Percentiles rank a stretch among this genome's conserved stretches.
phyloP scores from a whole-genome alignment of 2,329 filamentous ascomycete species.

The Alternaria sp. region DNA sequence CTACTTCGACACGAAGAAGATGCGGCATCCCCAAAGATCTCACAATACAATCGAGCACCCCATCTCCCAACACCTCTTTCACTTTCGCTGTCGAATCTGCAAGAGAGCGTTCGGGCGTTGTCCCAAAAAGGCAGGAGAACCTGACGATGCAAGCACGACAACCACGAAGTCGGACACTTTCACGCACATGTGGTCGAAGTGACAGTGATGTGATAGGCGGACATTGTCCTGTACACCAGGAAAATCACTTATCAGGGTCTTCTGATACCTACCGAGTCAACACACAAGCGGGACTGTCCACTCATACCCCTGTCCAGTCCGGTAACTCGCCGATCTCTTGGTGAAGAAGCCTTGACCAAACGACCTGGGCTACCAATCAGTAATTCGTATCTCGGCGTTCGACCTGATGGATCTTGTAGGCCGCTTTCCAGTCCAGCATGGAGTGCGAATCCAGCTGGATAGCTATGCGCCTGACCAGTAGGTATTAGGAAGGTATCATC shows the following conservation, averaged over 20 bases:
- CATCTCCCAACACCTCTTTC: background rate
- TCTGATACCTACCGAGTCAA: background rate
- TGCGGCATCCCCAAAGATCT: too few relatives aligned
- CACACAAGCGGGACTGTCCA: background rate
- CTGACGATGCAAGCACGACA: background rate
- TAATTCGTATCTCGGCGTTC: background rate
- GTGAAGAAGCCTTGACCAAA: background rate
- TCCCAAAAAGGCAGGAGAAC: conserved; percentile 1
- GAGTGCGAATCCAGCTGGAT: background rate
- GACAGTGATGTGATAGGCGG: background rate
- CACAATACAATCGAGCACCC: background rate
- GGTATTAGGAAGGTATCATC: conserved; percentile 4
- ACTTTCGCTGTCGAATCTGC: background rate
- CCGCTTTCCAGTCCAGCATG: background rate
- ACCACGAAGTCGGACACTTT: background rate
- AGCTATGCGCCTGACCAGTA: background rate
- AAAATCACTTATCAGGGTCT: background rate
- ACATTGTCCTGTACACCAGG: background rate
- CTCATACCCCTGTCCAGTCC: background rate
- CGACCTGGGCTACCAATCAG: background rate
- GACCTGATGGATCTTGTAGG: background rate
- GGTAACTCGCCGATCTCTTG: background rate
- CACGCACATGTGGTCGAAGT: background rate
- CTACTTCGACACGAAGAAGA: background rate
- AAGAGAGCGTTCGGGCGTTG: background rate